These are phyloP conservation scores for Neurospora cerealis DNA, from an alignment of 495 filamentous ascomycete species.

Conservation along the genomic window DNA sequence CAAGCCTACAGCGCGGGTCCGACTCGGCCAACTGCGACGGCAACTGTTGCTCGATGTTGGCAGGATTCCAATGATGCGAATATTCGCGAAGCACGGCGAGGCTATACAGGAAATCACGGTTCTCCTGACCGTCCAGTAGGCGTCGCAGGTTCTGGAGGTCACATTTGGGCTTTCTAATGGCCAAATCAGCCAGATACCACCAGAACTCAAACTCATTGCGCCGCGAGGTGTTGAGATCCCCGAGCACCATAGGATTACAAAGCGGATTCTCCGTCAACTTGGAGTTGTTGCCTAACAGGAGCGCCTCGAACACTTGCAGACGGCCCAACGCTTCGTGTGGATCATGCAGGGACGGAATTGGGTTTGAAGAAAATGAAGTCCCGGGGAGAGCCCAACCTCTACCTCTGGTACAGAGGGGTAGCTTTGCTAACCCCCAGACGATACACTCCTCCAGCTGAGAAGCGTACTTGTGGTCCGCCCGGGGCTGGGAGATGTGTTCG, in stretches of 20 bases:
- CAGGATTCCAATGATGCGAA: slow-evolving; percentile 53
- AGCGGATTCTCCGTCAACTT: slow-evolving; percentile 51
- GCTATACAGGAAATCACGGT: slow-evolving; percentile 86
- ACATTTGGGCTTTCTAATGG: slow-evolving; percentile 51
- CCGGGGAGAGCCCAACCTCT: slow-evolving; percentile 19
- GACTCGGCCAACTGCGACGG: slow-evolving; percentile 56
- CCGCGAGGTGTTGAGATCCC: slow-evolving; percentile 42
- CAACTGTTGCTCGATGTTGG: slow-evolving; percentile 50
- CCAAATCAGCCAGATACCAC: slow-evolving; percentile 54
- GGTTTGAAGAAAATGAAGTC: slow-evolving; percentile 3
- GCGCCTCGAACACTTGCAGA: slow-evolving; percentile 61
- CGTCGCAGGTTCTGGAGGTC: slow-evolving; percentile 41
- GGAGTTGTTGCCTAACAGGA: slow-evolving; percentile 51
- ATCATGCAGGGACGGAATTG: slow-evolving; percentile 32
- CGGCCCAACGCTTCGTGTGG: slow-evolving; percentile 52
- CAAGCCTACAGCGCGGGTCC: slow-evolving; percentile 61
- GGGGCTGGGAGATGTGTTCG: slow-evolving; percentile 38
- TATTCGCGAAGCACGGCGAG: slow-evolving; percentile 70
- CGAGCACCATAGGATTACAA: slow-evolving; percentile 17
- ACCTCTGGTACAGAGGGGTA: slow-evolving; percentile 14
- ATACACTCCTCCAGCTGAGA: slow-evolving; percentile 58
- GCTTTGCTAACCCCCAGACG: slow-evolving; percentile 54
- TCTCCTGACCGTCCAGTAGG: slow-evolving; percentile 68
- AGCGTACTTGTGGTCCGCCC: slow-evolving; percentile 47
- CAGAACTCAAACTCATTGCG: slow-evolving; percentile 70